These are phyloP conservation scores for Fusarium beomiforme DNA, from an alignment of 2,329 filamentous ascomycete species.

Conservation along the genomic window DNA sequence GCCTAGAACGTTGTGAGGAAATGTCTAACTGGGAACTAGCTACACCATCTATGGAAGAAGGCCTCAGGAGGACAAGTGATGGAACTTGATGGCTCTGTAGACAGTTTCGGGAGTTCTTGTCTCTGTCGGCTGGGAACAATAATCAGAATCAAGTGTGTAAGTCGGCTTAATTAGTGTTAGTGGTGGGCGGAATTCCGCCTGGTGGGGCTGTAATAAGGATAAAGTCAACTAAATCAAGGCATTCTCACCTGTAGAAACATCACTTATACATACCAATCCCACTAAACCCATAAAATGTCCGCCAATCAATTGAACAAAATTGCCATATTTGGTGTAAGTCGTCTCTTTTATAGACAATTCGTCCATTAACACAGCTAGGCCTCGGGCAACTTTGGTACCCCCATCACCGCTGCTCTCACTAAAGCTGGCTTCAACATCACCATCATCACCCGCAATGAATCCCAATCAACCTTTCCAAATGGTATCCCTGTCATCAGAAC, in stretches of 20 bases:
- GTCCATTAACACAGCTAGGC: conserved; percentile 13
- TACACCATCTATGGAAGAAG: conserved; percentile 27
- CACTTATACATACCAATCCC: conserved; percentile 6
- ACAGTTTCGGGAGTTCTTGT: background rate
- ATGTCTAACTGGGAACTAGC: background rate
- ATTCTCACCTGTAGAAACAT: background rate
- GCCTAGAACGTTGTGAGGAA: background rate
- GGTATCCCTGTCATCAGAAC: background rate
- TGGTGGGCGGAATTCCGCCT: conserved; percentile 25
- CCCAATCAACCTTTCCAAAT: conserved; percentile 19
- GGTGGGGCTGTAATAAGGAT: conserved; percentile 2
- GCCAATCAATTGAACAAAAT: conserved; percentile 1
- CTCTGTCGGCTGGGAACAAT: too few species aligned
- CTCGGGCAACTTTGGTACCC: conserved; percentile 32
- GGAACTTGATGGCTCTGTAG: too few species aligned
- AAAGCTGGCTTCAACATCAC: conserved; percentile 19
- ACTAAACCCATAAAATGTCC: conserved; percentile 11
- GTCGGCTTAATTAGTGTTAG: background rate
- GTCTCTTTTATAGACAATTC: rapidly evolving
- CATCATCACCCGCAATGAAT: conserved; percentile 27
- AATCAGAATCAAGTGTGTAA: background rate
- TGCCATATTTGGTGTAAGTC: conserved; percentile 21
- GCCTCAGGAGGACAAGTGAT: background rate
- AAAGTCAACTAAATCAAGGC: conserved; percentile 10
- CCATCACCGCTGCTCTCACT: conserved; percentile 26